Evolutionary conservation across 345 rosid species (phyloP).

Genomic region (Microcos paniculata): DNA sequence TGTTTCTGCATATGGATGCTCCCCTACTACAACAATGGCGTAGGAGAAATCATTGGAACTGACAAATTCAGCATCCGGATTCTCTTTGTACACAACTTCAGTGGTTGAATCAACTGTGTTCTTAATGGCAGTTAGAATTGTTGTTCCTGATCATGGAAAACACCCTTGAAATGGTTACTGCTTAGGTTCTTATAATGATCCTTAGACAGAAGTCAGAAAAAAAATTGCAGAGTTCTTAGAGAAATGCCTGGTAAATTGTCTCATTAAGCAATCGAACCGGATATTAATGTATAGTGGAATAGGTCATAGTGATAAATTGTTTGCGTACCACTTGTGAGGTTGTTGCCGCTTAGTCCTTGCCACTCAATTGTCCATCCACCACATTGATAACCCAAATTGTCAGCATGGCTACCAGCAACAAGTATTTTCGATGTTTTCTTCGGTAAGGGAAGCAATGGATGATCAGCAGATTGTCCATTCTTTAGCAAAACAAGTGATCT

Average conservation of each 20-base stretch:
- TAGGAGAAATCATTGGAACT: conserved; percentile 36
- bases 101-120: conserved; percentile 36
- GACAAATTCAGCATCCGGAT: conserved; percentile 35
- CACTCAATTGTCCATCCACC: conserved; percentile 75
- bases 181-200: neutral
- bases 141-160: conserved; percentile 38
- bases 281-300: no score
- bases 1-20: conserved; percentile 42
- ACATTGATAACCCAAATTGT: conserved; percentile 72
- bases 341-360: conserved; percentile 64
- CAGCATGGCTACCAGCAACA: conserved; percentile 64
- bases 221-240: no score
- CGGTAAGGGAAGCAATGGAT: conserved; percentile 58
- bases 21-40: conserved; percentile 49
- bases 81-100: conserved; percentile 32
- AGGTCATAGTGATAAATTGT: neutral
- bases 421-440: conserved; percentile 55
- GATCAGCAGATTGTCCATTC: conserved; percentile 42
- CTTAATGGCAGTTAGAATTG: conserved; percentile 42
- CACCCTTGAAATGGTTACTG: neutral
- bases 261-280: no score
- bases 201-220: no score
- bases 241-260: no score
- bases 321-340: conserved; percentile 35
- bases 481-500: conserved; percentile 74